Conservation (phyloP, 257 asterid genomes). For the Lithospermum erythrorhizon region DNA sequence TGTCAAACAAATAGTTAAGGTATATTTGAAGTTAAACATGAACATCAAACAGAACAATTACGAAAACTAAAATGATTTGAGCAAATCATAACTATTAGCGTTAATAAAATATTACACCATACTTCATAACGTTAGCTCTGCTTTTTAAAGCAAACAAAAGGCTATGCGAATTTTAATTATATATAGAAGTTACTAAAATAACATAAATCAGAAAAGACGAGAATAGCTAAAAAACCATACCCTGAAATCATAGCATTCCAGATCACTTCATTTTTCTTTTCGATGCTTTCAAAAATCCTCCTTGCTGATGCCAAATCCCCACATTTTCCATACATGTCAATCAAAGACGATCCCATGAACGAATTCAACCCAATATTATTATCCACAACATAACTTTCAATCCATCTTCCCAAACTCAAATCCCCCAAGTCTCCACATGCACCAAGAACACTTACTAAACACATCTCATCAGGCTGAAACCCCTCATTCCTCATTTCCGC, state of each 20-base stretch:
- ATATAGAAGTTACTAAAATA: neutral
- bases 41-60: too few relatives aligned
- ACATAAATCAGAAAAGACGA: neutral
- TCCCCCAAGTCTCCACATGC: constrained; percentile 80
- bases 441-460: constrained; percentile 67
- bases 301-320: constrained; percentile 67
- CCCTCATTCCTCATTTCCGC: constrained; percentile 47
- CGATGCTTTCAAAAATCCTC: constrained; percentile 36
- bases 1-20: too few relatives aligned
- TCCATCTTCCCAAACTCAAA: constrained; percentile 47
- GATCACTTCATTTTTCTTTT: constrained; percentile 45
- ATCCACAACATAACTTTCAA: constrained; percentile 36
- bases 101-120: neutral
- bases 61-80: neutral
- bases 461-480: constrained; percentile 67
- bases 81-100: neutral
- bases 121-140: neutral
- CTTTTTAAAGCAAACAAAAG: too few relatives aligned
- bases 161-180: neutral
- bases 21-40: neutral
- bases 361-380: constrained; percentile 44
- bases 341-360: constrained; percentile 67
- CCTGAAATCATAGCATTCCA: constrained; percentile 96
- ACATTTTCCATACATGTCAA: constrained; percentile 74
- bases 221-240: constrained; percentile 8